phyloP scores from a whole-genome alignment of 768 basidiomycete species.

The Termitomyces heimii region DNA sequence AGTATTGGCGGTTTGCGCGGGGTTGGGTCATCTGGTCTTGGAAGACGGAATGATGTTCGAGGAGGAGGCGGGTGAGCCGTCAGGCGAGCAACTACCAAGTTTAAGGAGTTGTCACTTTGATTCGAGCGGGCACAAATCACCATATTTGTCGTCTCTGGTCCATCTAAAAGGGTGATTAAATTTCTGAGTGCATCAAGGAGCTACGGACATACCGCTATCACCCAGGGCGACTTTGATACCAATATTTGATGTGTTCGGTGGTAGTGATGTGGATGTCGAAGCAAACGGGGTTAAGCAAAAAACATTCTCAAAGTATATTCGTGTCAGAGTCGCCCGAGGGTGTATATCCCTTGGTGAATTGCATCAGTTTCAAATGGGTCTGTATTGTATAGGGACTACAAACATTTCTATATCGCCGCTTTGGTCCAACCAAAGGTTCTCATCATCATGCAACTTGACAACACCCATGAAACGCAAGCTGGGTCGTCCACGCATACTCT shows the following conservation, averaged over 20 bases:
- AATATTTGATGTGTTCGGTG: constrained; percentile 31
- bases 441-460: constrained; percentile 44
- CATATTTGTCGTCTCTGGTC: constrained; percentile 65
- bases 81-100: constrained; percentile 54
- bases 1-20: constrained; percentile 60
- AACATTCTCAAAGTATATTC: constrained; percentile 65
- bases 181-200: neutral
- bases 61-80: constrained; percentile 28
- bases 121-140: constrained; percentile 40
- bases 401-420: constrained; percentile 40
- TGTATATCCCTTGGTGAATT: constrained; percentile 50
- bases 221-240: constrained; percentile 69
- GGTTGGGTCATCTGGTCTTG: constrained; percentile 75
- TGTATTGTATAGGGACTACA: constrained; percentile 4
- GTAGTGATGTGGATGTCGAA: constrained; percentile 19
- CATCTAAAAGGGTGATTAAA: constrained; percentile 32
- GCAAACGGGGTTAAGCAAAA: constrained; percentile 47
- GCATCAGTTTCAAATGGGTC: neutral
- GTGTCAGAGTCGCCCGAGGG: constrained; percentile 52
- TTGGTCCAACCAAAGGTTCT: constrained; percentile 49
- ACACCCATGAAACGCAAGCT: constrained; percentile 54
- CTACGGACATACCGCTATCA: constrained; percentile 49
- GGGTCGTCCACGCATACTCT: constrained; percentile 75
- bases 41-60: constrained; percentile 30
- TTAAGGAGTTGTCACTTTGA: constrained; percentile 21